Evolutionary conservation across 768 basidiomycete genomes (phyloP).

Genomic region (Sporobolomyces phaffii): DNA sequence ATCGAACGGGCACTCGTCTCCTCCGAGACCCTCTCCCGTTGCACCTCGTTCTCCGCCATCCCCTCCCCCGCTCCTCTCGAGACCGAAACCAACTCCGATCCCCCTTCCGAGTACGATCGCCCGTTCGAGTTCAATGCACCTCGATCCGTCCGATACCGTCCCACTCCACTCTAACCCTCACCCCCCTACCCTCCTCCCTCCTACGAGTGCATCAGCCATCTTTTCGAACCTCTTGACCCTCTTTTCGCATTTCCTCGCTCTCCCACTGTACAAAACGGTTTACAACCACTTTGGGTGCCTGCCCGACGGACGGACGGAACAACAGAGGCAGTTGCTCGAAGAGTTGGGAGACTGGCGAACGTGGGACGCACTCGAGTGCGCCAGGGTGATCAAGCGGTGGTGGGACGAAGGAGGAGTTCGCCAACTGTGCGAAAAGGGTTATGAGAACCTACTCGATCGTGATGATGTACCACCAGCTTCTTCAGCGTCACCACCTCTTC

Average conservation of each 20-base stretch:
- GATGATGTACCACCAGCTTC: too few relatives aligned
- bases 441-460: slow-evolving; percentile 4
- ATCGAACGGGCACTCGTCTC: neutral
- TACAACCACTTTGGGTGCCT: neutral
- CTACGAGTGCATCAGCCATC: slow-evolving; percentile 3
- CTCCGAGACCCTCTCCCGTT: neutral
- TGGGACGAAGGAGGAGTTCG: slow-evolving; percentile 27
- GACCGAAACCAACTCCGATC: neutral
- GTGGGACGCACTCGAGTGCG: slow-evolving; percentile 11
- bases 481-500: neutral
- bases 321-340: neutral
- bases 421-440: slow-evolving; percentile 2
- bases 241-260: slow-evolving; percentile 22
- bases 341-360: slow-evolving; percentile 20
- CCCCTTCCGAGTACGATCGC: neutral
- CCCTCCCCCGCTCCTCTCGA: neutral
- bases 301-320: neutral
- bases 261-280: slow-evolving; percentile 16
- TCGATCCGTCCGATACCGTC: slow-evolving; percentile 2
- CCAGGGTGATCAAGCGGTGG: neutral
- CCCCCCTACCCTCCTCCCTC: slow-evolving; percentile 1
- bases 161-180: neutral
- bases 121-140: slow-evolving; percentile 4
- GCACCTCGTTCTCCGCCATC: neutral
- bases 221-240: slow-evolving; percentile 17